These are phyloP conservation scores for Candolleomyces eurysporus DNA, from an alignment of 768 basidiomycete genomes.

Conservation along the genomic window DNA sequence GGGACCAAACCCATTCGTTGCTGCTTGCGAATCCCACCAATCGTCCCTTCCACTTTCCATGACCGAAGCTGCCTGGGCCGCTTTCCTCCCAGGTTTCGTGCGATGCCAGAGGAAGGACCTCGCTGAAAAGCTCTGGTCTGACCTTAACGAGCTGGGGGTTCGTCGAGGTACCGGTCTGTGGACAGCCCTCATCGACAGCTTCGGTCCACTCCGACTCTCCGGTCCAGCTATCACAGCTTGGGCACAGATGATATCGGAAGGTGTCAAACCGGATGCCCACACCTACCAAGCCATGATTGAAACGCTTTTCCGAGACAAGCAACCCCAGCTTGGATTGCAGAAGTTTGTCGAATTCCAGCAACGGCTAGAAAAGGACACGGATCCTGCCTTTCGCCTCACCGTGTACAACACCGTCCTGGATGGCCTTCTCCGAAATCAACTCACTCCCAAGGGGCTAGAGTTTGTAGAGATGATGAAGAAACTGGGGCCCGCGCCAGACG, in stretches of 20 bases:
- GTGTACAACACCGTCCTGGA: constrained; percentile 78
- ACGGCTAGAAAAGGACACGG: constrained; percentile 13
- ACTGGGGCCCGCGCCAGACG: constrained; percentile 61
- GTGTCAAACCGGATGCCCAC: constrained; percentile 56
- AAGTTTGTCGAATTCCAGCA: constrained; percentile 51
- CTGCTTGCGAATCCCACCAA: constrained; percentile 39
- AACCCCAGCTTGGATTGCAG: constrained; percentile 48
- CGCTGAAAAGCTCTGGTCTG: constrained; percentile 67
- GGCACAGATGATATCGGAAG: constrained; percentile 57
- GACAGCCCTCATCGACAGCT: constrained; percentile 70
- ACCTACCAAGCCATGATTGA: constrained; percentile 71
- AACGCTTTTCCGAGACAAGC: constrained; percentile 52
- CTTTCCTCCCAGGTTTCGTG: constrained; percentile 66
- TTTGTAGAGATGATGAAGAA: constrained; percentile 44
- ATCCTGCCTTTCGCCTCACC: constrained; percentile 27
- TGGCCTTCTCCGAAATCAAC: constrained; percentile 53
- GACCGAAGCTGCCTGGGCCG: constrained; percentile 58
- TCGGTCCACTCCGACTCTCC: constrained; percentile 48
- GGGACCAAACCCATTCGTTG: constrained; percentile 53
- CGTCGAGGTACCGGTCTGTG: constrained; percentile 58
- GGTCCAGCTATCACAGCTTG: constrained; percentile 59
- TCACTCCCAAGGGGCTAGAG: constrained; percentile 36
- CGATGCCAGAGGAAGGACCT: constrained; percentile 52
- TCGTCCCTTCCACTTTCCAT: constrained; percentile 45
- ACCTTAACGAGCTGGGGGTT: constrained; percentile 50